These are phyloP conservation scores for Neodidymelliopsis sp. DNA, from an alignment of 2,329 filamentous ascomycete species.

Conservation along the genomic window DNA sequence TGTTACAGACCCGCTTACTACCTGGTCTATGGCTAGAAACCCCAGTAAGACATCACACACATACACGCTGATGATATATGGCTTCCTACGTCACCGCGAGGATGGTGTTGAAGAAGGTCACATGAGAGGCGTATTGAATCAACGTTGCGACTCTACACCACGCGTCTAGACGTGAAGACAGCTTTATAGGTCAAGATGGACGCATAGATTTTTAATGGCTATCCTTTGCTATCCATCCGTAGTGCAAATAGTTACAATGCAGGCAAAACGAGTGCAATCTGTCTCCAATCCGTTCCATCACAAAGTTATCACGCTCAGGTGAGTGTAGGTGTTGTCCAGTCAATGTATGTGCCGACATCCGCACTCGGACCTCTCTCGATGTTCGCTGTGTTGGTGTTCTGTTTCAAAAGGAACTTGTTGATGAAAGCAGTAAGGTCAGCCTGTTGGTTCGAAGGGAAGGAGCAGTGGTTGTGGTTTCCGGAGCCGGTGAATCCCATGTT, in stretches of 20 bases:
- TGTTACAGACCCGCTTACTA: neutral
- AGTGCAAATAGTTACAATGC: too few relatives aligned
- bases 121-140: neutral
- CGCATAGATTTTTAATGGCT: neutral
- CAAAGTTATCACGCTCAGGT: constrained; percentile 27
- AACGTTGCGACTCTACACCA: neutral
- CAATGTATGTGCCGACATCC: constrained; percentile 45
- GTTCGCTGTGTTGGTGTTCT: constrained; percentile 37
- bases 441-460: constrained; percentile 62
- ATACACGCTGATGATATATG: neutral
- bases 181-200: neutral
- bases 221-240: neutral
- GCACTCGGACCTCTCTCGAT: constrained; percentile 45
- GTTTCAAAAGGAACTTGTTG: constrained; percentile 58
- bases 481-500: constrained; percentile 66
- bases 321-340: constrained; percentile 47
- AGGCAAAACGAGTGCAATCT: neutral
- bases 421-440: constrained; percentile 63
- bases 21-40: neutral
- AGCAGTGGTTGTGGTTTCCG: constrained; percentile 63
- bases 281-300: neutral
- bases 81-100: constrained; percentile 3
- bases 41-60: neutral
- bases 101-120: constrained; percentile 11
- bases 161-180: neutral